Evolutionary conservation across 805 yeast genomes (phyloP), one percentile per base, ranked within the genome.

Genomic region (Wickerhamiella sergipiensis): DNA sequence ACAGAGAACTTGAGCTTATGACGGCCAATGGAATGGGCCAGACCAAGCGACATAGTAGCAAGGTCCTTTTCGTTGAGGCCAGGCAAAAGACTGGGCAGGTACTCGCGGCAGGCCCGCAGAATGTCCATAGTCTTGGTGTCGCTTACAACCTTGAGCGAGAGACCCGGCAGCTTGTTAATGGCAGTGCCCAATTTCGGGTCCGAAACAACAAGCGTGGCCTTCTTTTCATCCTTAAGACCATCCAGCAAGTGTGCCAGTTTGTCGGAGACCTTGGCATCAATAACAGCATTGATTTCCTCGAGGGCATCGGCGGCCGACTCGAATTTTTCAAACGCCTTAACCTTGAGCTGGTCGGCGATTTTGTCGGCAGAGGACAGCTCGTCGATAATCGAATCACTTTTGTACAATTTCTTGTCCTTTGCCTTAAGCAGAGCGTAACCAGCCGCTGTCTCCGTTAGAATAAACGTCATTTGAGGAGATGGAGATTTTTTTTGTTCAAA

Each of bases 361-460:
- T 85, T 84, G 57, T 83, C 94, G 47, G 94, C 80, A 48, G 85
- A 70, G 69, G 85, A 76, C 63, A 89, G 76, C 67, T 88, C 95
- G 57, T 81, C 77, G 58, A 85, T 70, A 60, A 89, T 72, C 53
- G 80, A 67, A 50, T 83, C 68, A 23, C 92, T 81, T 74, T 89
- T 90, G 78, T 90, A 83, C 63, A 92, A 83, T 77, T 90, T 90
- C 76, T 92, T 92, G 77, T 92, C 97, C 57, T 95, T 83, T 52
- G 97, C 95, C 75, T 92, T 92, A 67, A 92, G 79, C 66, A 92
- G 78, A 66, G 98, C 98, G 70, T 92, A 92, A 66, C 98, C 98
- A 49, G 98, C 98, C 57, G 98, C 85, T 58, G 98, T 92, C 76
- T 92, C 98, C 55, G 97, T 85, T 68, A 90, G 80, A 65, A 90